Evolutionary conservation across 192 early-diverging fungal species (phyloP).

Genomic region (Gonapodya prolifera): DNA sequence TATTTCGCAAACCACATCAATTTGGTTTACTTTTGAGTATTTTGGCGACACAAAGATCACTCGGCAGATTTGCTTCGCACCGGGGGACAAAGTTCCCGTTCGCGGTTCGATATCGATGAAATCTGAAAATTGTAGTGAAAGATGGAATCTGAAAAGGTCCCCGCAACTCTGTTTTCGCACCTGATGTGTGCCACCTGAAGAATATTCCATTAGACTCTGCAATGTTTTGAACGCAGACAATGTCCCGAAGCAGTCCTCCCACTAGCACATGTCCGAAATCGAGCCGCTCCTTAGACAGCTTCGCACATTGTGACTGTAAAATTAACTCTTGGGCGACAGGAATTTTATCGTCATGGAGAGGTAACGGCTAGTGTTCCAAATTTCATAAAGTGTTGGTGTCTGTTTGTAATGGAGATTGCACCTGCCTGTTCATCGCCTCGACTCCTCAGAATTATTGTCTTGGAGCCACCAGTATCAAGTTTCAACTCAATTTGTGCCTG

Average conservation of each 20-base stretch:
- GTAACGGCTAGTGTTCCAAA: not conserved
- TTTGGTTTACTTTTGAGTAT: constrained; percentile 16
- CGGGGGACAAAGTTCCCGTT: constrained; percentile 15
- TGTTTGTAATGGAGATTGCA: not conserved
- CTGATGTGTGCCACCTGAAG: constrained; percentile 24
- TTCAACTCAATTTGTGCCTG: constrained; percentile 30
- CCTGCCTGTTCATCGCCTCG: constrained; percentile 18
- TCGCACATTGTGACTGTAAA: constrained; percentile 24
- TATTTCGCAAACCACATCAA: constrained; percentile 31
- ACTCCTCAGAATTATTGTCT: constrained; percentile 32
- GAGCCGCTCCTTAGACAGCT: constrained; percentile 24
- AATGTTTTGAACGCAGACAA: constrained; percentile 29
- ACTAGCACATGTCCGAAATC: constrained; percentile 36
- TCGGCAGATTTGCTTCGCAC: constrained; percentile 28
- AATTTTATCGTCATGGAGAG: constrained; percentile 9
- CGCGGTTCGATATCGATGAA: constrained; percentile 20
- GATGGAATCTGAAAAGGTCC: constrained; percentile 7
- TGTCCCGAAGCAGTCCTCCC: constrained; percentile 18
- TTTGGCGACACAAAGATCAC: constrained; percentile 20
- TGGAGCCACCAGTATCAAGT: constrained; percentile 28
- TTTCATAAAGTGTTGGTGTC: constrained; percentile 13
- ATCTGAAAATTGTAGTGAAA: not conserved
- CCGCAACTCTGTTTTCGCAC: constrained; percentile 10
- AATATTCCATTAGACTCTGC: constrained; percentile 13
- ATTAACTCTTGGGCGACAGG: constrained; percentile 20